Conservation (phyloP, 768 basidiomycete species). For the Lentinula boryana region DNA sequence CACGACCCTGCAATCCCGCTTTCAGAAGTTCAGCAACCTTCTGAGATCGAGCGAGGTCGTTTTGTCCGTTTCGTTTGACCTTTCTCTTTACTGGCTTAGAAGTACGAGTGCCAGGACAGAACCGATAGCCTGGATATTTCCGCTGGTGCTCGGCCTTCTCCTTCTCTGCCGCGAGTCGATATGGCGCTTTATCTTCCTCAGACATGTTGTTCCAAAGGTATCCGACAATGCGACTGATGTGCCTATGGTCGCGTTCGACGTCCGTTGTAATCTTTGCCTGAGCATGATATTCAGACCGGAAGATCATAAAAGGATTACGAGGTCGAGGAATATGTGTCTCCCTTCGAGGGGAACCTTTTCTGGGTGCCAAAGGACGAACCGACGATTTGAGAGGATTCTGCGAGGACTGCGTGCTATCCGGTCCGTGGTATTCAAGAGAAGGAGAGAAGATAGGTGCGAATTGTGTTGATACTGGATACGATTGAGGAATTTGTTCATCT, state of each 20-base stretch:
- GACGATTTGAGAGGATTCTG: background rate
- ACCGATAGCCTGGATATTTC: conserved; percentile 51
- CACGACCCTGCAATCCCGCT: conserved; percentile 43
- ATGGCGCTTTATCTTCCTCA: conserved; percentile 43
- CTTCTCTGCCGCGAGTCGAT: conserved; percentile 41
- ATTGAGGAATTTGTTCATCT: background rate
- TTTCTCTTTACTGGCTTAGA: conserved; percentile 43
- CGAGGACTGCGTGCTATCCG: background rate
- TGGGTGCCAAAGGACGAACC: background rate
- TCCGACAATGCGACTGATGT: conserved; percentile 52
- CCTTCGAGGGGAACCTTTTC: conserved; percentile 17
- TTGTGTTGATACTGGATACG: background rate
- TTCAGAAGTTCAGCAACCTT: conserved; percentile 45
- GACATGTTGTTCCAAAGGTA: conserved; percentile 50
- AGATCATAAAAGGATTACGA: conserved; percentile 80
- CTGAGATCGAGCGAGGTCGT: conserved; percentile 44
- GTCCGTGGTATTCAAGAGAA: conserved; percentile 2
- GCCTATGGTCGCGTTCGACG: conserved; percentile 51
- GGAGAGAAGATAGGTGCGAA: background rate
- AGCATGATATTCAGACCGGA: conserved; percentile 54
- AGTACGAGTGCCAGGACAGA: conserved; percentile 37
- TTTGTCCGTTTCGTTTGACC: conserved; percentile 42
- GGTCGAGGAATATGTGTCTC: conserved; percentile 66
- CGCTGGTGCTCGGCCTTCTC: conserved; percentile 45
- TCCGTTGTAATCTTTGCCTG: conserved; percentile 39